A percentile compares a stretch with the other conserved stretches of the same genome.
Evolutionary conservation across 805 yeast species (phyloP).

Genomic region (Nakazawaea sp.): DNA sequence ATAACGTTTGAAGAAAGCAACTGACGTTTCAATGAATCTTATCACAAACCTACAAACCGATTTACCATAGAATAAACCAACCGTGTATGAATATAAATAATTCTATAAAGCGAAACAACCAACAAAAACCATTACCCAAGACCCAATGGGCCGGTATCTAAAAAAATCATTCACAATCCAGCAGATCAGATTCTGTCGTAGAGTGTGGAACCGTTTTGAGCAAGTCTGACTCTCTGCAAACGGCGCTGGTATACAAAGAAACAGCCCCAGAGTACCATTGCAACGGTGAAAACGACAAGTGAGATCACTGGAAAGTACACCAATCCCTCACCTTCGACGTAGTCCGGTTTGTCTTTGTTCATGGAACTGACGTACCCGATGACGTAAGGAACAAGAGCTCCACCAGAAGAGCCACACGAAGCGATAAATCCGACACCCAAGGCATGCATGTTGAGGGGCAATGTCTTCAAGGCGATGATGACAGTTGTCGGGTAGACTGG

Average conservation of each 20-base stretch:
- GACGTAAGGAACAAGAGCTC: constrained; percentile 63
- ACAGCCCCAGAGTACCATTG: constrained; percentile 20
- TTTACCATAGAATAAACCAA: neutral
- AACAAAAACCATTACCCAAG: too few relatives aligned
- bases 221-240: neutral
- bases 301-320: constrained; percentile 23
- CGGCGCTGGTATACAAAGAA: constrained; percentile 17
- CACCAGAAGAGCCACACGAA: constrained; percentile 79
- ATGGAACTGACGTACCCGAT: constrained; percentile 43
- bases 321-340: constrained; percentile 24
- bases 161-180: too few relatives aligned
- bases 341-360: constrained; percentile 7
- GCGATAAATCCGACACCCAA: constrained; percentile 69
- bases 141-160: too few relatives aligned
- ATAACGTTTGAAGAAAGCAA: too few relatives aligned
- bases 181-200: too few relatives aligned
- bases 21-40: too few relatives aligned
- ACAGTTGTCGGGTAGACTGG: constrained; percentile 65
- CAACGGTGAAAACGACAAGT: constrained; percentile 16
- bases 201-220: too few relatives aligned
- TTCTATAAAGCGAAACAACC: too few relatives aligned
- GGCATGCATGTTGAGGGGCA: constrained; percentile 57
- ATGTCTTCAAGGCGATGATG: constrained; percentile 50
- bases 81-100: constrained; percentile 1
- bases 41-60: too few relatives aligned